Conservation (phyloP, 768 basidiomycete species). For the Steccherinum ochraceum region DNA sequence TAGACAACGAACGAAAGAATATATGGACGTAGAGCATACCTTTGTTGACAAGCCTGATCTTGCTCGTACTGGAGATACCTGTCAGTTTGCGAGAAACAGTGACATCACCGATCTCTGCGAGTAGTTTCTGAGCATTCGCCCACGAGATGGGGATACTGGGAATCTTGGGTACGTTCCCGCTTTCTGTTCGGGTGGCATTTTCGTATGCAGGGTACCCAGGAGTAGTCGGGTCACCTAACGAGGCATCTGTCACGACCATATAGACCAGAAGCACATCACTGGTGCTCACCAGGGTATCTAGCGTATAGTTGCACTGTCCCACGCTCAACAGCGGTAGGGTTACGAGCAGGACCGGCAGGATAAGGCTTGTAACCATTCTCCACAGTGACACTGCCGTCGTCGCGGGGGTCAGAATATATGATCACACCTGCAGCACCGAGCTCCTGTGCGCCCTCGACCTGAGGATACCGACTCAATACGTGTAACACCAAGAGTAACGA, state of each 20-base stretch:
- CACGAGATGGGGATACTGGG: conserved; percentile 90
- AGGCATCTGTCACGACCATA: not conserved
- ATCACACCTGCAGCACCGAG: conserved; percentile 72
- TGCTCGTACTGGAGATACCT: conserved; percentile 17
- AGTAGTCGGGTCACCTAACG: conserved; percentile 65
- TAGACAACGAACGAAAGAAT: not conserved
- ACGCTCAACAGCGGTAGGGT: conserved; percentile 77
- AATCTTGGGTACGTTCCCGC: conserved; percentile 61
- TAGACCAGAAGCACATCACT: conserved; percentile 37
- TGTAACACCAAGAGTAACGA: not conserved
- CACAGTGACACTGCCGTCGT: conserved; percentile 74
- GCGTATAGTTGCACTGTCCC: conserved; percentile 75
- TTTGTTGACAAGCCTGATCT: conserved; percentile 52
- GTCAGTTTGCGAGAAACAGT: conserved; percentile 25
- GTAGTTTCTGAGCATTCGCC: conserved; percentile 64
- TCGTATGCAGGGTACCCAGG: conserved; percentile 85
- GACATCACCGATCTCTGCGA: conserved; percentile 40
- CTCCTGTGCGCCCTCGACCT: conserved; percentile 82
- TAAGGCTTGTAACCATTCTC: conserved; percentile 68
- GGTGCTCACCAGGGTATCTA: conserved; percentile 37
- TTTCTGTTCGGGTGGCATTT: conserved; percentile 60
- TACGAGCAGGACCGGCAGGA: conserved; percentile 84
- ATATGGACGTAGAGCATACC: conserved; percentile 24
- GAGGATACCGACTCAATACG: not conserved
- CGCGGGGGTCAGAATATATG: conserved; percentile 82